Conservation (phyloP, 495 filamentous ascomycete genomes). For the Penicillium fimorum region DNA sequence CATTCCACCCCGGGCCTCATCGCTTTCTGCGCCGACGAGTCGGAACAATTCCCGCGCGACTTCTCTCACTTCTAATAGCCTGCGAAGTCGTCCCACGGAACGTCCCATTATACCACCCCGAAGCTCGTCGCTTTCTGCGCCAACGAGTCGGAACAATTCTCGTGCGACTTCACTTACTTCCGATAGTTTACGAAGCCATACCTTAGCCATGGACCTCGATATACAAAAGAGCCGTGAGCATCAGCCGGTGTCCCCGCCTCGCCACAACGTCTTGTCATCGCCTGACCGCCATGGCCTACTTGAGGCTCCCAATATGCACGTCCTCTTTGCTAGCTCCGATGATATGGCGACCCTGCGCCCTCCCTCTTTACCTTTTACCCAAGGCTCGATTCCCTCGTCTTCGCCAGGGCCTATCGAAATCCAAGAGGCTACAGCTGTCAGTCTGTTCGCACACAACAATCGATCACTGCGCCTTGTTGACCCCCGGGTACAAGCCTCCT, state of each 20-base stretch:
- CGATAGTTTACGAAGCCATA: constrained; percentile 59
- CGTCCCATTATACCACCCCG: constrained; percentile 59
- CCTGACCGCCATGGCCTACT: constrained; percentile 10
- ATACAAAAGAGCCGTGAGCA: constrained; percentile 24
- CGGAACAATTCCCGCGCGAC: constrained; percentile 62
- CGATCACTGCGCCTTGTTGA: constrained; percentile 76
- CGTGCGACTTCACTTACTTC: constrained; percentile 62
- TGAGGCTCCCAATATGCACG: constrained; percentile 27
- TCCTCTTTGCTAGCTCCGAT: constrained; percentile 33
- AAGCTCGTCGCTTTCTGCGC: constrained; percentile 68
- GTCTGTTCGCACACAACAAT: constrained; percentile 84
- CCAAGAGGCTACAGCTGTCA: constrained; percentile 76
- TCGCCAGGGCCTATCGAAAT: constrained; percentile 54
- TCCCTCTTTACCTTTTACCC: constrained; percentile 47
- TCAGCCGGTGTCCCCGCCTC: constrained; percentile 28
- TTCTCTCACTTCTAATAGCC: constrained; percentile 58
- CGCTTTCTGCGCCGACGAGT: constrained; percentile 72
- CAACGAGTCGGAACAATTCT: constrained; percentile 66
- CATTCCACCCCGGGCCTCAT: constrained; percentile 61
- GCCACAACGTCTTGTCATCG: constrained; percentile 20
- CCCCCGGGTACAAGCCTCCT: constrained; percentile 51
- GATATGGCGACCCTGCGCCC: constrained; percentile 40
- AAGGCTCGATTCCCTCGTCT: constrained; percentile 49
- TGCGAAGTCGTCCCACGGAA: constrained; percentile 40
- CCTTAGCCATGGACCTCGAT: constrained; percentile 39